phyloP scores from a whole-genome alignment of 2,329 filamentous ascomycete genomes.

The Pseudocercospora macadamiae region DNA sequence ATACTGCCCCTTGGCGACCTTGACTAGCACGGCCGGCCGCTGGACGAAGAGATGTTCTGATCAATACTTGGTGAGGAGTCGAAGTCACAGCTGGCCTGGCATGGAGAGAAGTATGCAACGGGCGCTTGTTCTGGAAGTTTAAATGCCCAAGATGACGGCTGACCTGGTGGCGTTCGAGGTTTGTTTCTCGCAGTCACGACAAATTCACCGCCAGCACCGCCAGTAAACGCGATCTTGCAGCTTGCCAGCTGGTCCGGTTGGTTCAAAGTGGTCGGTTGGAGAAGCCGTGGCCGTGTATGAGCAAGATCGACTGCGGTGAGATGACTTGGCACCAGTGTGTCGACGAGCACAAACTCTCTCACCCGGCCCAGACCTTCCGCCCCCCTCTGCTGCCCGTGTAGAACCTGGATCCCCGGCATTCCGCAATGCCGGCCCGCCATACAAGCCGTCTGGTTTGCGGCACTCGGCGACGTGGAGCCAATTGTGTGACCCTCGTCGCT shows the following conservation, averaged over 20 bases:
- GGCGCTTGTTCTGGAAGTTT: too few relatives aligned
- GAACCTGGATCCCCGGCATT: background rate
- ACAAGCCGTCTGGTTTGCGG: background rate
- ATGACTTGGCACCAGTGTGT: background rate
- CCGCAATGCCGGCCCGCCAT: background rate
- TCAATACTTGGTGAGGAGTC: background rate
- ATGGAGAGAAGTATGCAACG: too few relatives aligned
- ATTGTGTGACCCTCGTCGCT: background rate
- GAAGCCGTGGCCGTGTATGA: background rate
- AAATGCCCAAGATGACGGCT: too few relatives aligned
- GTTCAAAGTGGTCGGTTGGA: background rate
- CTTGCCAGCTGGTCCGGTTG: background rate
- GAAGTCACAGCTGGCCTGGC: too few relatives aligned
- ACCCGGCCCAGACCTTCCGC: background rate
- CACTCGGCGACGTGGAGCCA: slow-evolving; percentile 1
- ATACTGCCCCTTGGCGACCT: background rate
- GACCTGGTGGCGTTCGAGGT: too few relatives aligned
- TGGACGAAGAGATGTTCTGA: background rate
- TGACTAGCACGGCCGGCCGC: background rate
- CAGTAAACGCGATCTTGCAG: too few relatives aligned
- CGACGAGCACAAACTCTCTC: background rate
- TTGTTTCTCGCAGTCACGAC: too few relatives aligned
- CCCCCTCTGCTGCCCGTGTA: background rate
- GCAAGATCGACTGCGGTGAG: background rate
- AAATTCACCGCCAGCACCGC: too few relatives aligned